phyloP scores from a whole-genome alignment of 192 early-diverging fungal species.

The Entomortierella chlamydospora region DNA sequence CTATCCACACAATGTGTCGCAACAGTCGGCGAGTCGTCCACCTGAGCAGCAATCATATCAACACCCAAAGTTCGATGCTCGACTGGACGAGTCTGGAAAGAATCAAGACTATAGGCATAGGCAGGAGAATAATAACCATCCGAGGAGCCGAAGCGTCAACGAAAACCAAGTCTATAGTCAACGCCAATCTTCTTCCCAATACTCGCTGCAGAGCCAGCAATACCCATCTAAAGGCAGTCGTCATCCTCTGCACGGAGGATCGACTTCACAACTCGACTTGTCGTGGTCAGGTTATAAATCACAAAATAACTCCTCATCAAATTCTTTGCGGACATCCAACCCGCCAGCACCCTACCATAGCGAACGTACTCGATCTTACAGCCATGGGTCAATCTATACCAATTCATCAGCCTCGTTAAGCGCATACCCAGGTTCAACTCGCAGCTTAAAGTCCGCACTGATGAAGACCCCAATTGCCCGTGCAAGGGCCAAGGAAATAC shows the following conservation, averaged over 20 bases:
- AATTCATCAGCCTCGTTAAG: background rate
- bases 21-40: background rate
- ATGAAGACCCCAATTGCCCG: constrained; percentile 48
- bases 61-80: background rate
- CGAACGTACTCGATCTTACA: constrained; percentile 22
- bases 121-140: background rate
- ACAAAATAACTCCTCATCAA: background rate
- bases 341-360: background rate
- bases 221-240: background rate
- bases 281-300: constrained; percentile 7
- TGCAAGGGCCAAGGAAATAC: constrained; percentile 39
- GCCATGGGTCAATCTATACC: constrained; percentile 13
- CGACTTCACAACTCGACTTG: constrained; percentile 32
- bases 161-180: background rate
- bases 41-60: background rate
- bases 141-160: background rate
- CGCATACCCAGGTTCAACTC: constrained; percentile 4
- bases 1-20: background rate
- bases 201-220: background rate
- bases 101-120: background rate
- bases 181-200: background rate
- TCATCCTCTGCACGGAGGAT: constrained; percentile 26
- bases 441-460: constrained; percentile 27
- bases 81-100: background rate
- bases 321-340: constrained; percentile 7